Conservation (phyloP, 345 rosid genomes). For the Pugionium cornutum region DNA sequence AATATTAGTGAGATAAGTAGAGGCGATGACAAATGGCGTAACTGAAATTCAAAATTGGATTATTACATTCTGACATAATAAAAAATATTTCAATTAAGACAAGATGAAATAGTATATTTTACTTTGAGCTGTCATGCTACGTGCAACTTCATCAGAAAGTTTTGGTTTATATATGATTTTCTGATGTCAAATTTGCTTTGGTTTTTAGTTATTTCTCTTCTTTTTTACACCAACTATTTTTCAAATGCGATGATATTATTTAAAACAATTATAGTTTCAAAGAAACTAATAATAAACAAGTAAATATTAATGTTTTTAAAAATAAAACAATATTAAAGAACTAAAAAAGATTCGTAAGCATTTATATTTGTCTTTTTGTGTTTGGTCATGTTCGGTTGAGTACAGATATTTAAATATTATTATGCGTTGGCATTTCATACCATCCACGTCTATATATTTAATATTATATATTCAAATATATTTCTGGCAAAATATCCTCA, state of each 20-base stretch:
- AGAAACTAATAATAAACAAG: no score
- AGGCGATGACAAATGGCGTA: not conserved
- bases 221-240: not conserved
- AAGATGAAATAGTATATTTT: not conserved
- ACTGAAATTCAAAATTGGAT: no score
- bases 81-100: not conserved
- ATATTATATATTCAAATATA: not conserved
- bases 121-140: not conserved
- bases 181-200: not conserved
- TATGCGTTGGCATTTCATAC: not conserved
- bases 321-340: not conserved
- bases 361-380: conserved; percentile 31
- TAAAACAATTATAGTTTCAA: not conserved
- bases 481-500: conserved; percentile 24
- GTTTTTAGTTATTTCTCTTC: conserved; percentile 11
- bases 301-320: no score
- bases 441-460: conserved; percentile 22
- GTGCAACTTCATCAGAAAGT: not conserved
- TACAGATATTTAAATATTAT: conserved; percentile 21
- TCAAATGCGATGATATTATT: conserved; percentile 1
- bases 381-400: conserved; percentile 27
- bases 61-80: no score
- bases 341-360: conserved; percentile 15
- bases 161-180: not conserved
- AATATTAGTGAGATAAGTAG: not conserved